Conservation (phyloP, 306 rosid species). For the Rosa multiflora region DNA sequence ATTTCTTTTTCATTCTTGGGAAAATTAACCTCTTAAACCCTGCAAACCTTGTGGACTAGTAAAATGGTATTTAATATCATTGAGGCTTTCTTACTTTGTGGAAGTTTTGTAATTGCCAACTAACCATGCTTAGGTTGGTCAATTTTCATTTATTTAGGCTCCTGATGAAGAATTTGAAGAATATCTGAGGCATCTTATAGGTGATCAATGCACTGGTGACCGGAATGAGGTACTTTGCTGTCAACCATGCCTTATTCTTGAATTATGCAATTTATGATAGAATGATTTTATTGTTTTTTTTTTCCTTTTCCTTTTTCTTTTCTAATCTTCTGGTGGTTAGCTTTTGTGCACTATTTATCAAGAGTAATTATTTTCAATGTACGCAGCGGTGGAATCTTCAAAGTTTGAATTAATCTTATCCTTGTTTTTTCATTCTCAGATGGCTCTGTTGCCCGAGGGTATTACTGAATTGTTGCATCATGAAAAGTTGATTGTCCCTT, state of each 20-base stretch:
- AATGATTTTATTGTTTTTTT: not conserved
- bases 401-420: conserved; percentile 22
- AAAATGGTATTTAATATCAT: conserved; percentile 15
- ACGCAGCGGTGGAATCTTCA: not conserved
- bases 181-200: conserved; percentile 77
- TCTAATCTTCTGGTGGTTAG: not conserved
- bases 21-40: conserved; percentile 8
- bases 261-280: not conserved
- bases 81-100: not conserved
- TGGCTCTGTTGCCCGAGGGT: conserved; percentile 97
- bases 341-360: not conserved
- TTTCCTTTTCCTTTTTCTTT: not conserved
- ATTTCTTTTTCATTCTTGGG: conserved; percentile 10
- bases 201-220: conserved; percentile 77
- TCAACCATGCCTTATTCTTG: not conserved
- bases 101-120: conserved; percentile 7
- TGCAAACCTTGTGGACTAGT: conserved; percentile 14
- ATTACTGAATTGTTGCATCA: conserved; percentile 92
- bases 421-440: conserved; percentile 58
- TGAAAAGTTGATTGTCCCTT: conserved; percentile 65
- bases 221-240: conserved; percentile 66
- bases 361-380: not conserved
- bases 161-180: conserved; percentile 98
- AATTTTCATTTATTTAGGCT: conserved; percentile 54
- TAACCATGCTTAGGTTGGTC: conserved; percentile 17